phyloP scores from a whole-genome alignment of 1,284 basidiomycete species.

The Austroboletus niveus region DNA sequence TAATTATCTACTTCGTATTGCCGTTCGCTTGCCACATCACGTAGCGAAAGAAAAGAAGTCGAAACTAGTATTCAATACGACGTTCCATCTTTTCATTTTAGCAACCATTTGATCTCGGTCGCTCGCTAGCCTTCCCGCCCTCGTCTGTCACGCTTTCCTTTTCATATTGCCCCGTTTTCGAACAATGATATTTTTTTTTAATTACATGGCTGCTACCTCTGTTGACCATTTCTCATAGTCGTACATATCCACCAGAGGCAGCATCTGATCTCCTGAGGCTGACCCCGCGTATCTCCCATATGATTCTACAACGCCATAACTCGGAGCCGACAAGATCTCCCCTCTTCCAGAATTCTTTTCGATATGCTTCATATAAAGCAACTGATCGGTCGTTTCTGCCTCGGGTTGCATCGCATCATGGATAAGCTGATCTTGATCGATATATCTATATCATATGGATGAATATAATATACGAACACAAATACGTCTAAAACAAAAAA shows the following conservation, averaged over 20 bases:
- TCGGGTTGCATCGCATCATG: conserved; percentile 51
- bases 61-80: no score
- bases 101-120: no score
- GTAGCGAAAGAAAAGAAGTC: no score
- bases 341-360: conserved; percentile 33
- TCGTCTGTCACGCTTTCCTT: no score
- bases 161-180: no score
- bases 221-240: conserved; percentile 26
- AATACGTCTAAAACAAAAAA: no score
- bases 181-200: no score
- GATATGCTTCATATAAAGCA: conserved; percentile 55
- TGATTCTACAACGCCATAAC: conserved; percentile 13
- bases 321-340: conserved; percentile 9
- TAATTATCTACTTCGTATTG: no score
- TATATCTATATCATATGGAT: conserved; percentile 47
- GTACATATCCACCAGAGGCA: conserved; percentile 11
- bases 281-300: conserved; percentile 25
- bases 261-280: conserved; percentile 8
- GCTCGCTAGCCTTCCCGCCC: no score
- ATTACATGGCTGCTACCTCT: background rate
- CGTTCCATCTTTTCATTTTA: no score
- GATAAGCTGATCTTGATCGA: conserved; percentile 68
- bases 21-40: no score
- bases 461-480: no score
- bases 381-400: conserved; percentile 52